Evolutionary conservation across 2,329 filamentous ascomycete genomes (phyloP), one percentile per base, ranked within the genome.

Genomic region (Seiridium cupressi): DNA sequence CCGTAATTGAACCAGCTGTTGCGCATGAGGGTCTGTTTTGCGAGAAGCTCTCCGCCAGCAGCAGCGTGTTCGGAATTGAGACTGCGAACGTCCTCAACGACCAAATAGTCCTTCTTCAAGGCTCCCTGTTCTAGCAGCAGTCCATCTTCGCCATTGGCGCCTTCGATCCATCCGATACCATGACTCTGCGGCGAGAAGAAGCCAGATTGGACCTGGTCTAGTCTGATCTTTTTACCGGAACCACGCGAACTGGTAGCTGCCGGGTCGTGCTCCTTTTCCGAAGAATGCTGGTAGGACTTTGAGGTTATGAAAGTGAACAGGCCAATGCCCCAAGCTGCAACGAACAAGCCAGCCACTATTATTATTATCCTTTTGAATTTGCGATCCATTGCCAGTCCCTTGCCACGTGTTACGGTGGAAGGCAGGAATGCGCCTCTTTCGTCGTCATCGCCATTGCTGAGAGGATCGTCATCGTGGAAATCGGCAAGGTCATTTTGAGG

Each of bases 1-100:
- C 81, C 81, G 59, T 88, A 88, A 18, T 78, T 72, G 68, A 99
- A 92, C 47, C 71, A 75, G 0, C 78, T 71, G 10, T 84, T 73
- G 74, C 92, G 85, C 87, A 99, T 96, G 68, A 99, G 78, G 0
- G 88, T 90, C 64, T 83, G 88, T 58, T 85, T 84, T 55, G 82
- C 78, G 48, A 79, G 75, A 10, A 78, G 64, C 31, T 74, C 68
- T 32, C 67, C 65, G 40, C 69, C 66, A 5, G 79, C 74, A 3
- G 77, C 76, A 3, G 70, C 72, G 3, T 76, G 72, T 6, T 75
- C 71, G 13, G 70, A 71, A 51, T 82, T 79, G 60, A 82, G 77
- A 55, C 81, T 82, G 60, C 88, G 86, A 57, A 99, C 89, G 73
- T 98, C 92, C 72, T 97, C 90, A 1, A 97, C 91, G 1, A 95